Evolutionary conservation across 2,329 filamentous ascomycete species (phyloP).

Genomic region (Fusarium sulawesiense): DNA sequence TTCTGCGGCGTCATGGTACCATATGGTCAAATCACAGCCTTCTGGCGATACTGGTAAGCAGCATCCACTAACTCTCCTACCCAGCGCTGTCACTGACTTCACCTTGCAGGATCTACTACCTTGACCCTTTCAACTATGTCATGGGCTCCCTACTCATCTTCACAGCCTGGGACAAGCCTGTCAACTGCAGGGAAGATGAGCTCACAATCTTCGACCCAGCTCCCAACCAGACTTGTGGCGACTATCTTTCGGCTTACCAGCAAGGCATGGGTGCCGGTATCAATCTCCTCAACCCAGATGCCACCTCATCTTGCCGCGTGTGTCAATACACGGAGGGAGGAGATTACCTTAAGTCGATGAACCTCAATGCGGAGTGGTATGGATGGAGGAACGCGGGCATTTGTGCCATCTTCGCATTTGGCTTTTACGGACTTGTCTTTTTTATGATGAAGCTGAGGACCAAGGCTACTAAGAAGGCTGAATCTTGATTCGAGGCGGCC

Average conservation of each 20-base stretch:
- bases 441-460: conserved; percentile 61
- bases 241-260: conserved; percentile 67
- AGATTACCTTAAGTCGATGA: conserved; percentile 70
- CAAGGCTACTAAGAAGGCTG: conserved; percentile 60
- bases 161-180: conserved; percentile 57
- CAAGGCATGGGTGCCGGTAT: conserved; percentile 47
- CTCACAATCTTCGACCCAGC: conserved; percentile 65
- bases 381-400: conserved; percentile 75
- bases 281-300: conserved; percentile 70
- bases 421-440: conserved; percentile 62
- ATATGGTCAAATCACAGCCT: conserved; percentile 68
- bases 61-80: rapidly evolving
- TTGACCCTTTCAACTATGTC: conserved; percentile 72
- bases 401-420: conserved; percentile 65
- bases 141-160: conserved; percentile 67
- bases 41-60: conserved; percentile 74
- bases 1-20: conserved; percentile 83
- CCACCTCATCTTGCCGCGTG: conserved; percentile 65
- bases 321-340: conserved; percentile 69
- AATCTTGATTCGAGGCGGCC: conserved; percentile 26
- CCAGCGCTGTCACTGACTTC: too few species aligned
- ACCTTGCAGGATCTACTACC: conserved; percentile 64
- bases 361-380: conserved; percentile 69
- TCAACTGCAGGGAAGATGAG: conserved; percentile 62
- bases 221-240: conserved; percentile 63